Percentiles rank a stretch among this genome's conserved stretches.
phyloP scores from a whole-genome alignment of 176 grass and related monocot genomes.

The sorghum (Sorghum bicolor) region Sorghum_bicolor_NCBIv3 NC_012870.2:4422001-4422500 shows the following conservation, averaged over 20 bases:
- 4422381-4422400: constrained; percentile 41
- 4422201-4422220: constrained; percentile 33
- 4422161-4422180: constrained; percentile 41
- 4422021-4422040: constrained; percentile 46
- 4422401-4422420: constrained; percentile 45
- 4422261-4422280: constrained; percentile 33
- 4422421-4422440: constrained; percentile 47
- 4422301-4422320: constrained; percentile 42
- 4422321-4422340: constrained; percentile 45
- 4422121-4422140: constrained; percentile 80
- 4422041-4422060: constrained; percentile 44
- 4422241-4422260: constrained; percentile 36
- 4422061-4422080: constrained; percentile 13
- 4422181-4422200: constrained; percentile 25
- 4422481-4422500: constrained; percentile 28
- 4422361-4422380: constrained; percentile 39
- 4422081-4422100: constrained; percentile 39
- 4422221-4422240: constrained; percentile 26
- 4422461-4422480: constrained; percentile 56
- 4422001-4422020: constrained; percentile 50
- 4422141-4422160: constrained; percentile 68
- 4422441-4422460: constrained; percentile 54
- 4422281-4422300: constrained; percentile 35
- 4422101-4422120: constrained; percentile 33
- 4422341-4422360: constrained; percentile 65